These are phyloP conservation scores for Sclerotinia nivalis DNA, from an alignment of 2,329 filamentous ascomycete genomes.

Conservation along the genomic window DNA sequence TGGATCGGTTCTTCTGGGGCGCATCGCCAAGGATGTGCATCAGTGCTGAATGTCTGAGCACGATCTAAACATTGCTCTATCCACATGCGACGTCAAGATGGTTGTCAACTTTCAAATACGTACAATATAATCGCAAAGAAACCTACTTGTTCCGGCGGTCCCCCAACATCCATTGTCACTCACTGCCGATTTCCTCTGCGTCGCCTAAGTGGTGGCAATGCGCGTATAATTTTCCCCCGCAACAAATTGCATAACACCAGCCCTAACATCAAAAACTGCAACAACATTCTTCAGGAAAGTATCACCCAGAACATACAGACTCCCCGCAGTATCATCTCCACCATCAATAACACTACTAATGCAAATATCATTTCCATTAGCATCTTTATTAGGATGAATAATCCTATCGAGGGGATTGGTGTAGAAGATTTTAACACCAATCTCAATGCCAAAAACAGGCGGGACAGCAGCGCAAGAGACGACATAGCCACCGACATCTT, in stretches of 20 bases:
- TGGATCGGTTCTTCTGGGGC: not conserved
- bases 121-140: not conserved
- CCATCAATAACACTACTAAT: conserved; percentile 41
- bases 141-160: too few relatives aligned
- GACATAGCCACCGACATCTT: conserved; percentile 40
- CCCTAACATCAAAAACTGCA: conserved; percentile 52
- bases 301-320: conserved; percentile 47
- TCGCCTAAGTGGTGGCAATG: conserved; percentile 22
- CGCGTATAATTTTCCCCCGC: conserved; percentile 34
- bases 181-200: not conserved
- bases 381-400: conserved; percentile 28
- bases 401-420: conserved; percentile 41
- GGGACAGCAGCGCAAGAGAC: conserved; percentile 47
- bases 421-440: conserved; percentile 43
- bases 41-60: not conserved
- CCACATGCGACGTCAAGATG: not conserved
- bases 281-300: conserved; percentile 53
- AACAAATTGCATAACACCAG: conserved; percentile 50
- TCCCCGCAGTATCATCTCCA: conserved; percentile 37
- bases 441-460: conserved; percentile 46
- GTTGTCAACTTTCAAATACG: not conserved
- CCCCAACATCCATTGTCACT: not conserved
- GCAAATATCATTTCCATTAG: conserved; percentile 36
- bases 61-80: not conserved
- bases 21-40: not conserved